Percentiles rank a stretch among this genome's conserved stretches.
phyloP scores from a whole-genome alignment of 345 rosid species.

The Toxicodendron radicans region DNA sequence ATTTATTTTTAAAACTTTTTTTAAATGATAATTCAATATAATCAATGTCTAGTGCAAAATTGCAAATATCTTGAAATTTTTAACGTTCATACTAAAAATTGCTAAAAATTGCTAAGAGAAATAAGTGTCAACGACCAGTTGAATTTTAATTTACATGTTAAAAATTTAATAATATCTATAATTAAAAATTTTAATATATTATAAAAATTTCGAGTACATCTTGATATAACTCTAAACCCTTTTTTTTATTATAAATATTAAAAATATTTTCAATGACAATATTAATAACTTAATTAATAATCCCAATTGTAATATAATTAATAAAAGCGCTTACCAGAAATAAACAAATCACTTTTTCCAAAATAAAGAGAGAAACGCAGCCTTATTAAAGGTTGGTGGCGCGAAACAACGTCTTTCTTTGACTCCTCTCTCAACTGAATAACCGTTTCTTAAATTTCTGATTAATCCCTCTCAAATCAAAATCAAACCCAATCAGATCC shows the following conservation, averaged over 20 bases:
- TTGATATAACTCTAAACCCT: no score
- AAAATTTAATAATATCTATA: no score
- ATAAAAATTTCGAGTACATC: no score
- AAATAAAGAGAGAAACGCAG: background rate
- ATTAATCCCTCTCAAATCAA: background rate
- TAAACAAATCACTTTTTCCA: background rate
- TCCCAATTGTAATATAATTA: background rate
- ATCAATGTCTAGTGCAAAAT: no score
- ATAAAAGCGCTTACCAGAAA: background rate
- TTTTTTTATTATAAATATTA: no score
- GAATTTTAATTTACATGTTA: no score
- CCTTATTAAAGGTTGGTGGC: conserved; percentile 53
- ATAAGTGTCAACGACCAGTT: no score
- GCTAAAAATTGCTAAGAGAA: no score
- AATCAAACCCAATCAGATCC: background rate
- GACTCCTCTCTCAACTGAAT: conserved; percentile 28
- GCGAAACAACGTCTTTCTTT: conserved; percentile 59
- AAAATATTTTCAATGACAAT: background rate
- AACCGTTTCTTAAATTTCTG: conserved; percentile 28
- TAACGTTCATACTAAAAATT: no score
- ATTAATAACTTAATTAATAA: no score
- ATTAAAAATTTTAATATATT: no score
- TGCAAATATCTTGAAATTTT: no score
- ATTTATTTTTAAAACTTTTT: background rate
- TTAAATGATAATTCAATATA: background rate